Conservation (phyloP, 2,329 filamentous ascomycete species). For the Calonectria hawksworthii region DNA sequence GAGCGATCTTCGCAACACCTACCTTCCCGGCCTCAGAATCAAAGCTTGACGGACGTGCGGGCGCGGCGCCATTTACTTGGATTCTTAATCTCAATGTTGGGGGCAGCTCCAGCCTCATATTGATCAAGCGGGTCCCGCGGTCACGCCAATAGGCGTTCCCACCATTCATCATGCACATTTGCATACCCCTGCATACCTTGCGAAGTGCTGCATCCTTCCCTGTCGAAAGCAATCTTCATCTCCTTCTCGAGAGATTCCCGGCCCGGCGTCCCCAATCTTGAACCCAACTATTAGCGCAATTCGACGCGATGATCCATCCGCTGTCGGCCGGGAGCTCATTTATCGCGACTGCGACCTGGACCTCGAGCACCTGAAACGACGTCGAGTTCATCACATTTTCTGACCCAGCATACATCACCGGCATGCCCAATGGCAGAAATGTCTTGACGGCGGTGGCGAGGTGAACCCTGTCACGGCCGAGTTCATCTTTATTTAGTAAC, state of each 20-base stretch:
- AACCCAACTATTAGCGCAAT: constrained; percentile 28
- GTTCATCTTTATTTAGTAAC: constrained; percentile 28
- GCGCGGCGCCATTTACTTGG: constrained; percentile 31
- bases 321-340: neutral
- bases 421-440: neutral
- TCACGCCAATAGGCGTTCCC: constrained; percentile 33
- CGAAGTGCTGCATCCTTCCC: constrained; percentile 9
- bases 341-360: neutral
- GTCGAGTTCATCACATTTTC: neutral
- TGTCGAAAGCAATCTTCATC: constrained; percentile 35
- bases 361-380: neutral
- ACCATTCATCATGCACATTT: constrained; percentile 34
- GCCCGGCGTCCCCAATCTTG: constrained; percentile 33
- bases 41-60: constrained; percentile 34
- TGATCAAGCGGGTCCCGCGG: constrained; percentile 40
- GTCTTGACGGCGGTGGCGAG: constrained; percentile 14
- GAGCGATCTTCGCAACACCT: constrained; percentile 13
- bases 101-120: constrained; percentile 40
- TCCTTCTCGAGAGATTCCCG: constrained; percentile 38
- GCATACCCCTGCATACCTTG: constrained; percentile 38
- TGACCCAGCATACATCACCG: neutral
- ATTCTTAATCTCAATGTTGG: constrained; percentile 40
- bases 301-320: constrained; percentile 18
- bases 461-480: neutral
- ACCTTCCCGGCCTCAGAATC: constrained; percentile 12